Conservation (phyloP, 331 rosid species). For the Ulmus americana region DNA sequence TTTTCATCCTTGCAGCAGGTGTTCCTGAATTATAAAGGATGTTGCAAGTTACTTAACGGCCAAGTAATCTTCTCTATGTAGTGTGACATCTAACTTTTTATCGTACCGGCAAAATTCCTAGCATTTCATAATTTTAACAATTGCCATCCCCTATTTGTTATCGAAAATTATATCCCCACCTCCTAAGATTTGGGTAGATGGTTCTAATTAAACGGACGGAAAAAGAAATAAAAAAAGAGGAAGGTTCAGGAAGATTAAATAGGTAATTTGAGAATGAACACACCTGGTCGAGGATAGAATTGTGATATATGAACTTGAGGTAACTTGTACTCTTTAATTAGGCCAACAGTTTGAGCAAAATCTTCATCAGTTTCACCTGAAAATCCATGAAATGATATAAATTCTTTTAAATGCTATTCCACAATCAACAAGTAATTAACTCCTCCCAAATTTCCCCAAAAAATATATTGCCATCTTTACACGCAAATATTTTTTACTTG, state of each 20-base stretch:
- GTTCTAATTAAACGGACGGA: too few relatives aligned
- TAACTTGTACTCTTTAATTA: constrained; percentile 63
- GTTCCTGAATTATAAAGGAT: constrained; percentile 50
- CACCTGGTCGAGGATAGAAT: constrained; percentile 98
- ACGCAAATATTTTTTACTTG: too few relatives aligned
- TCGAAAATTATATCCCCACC: too few relatives aligned
- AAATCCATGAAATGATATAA: constrained; percentile 29
- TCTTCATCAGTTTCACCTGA: constrained; percentile 94
- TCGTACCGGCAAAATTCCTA: too few relatives aligned
- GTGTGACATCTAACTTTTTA: background rate
- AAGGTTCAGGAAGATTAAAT: background rate
- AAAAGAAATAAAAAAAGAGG: too few relatives aligned
- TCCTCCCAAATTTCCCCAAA: background rate
- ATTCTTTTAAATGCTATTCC: constrained; percentile 6
- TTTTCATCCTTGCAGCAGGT: constrained; percentile 96
- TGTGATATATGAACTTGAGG: constrained; percentile 96
- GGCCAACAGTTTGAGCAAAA: constrained; percentile 68
- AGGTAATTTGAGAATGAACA: background rate
- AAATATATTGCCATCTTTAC: background rate
- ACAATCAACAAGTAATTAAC: background rate
- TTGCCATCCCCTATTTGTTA: too few relatives aligned
- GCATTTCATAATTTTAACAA: too few relatives aligned
- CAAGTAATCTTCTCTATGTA: background rate
- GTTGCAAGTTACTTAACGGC: constrained; percentile 1
- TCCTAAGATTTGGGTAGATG: too few relatives aligned